These are phyloP conservation scores for Purshia tridentata DNA, from an alignment of 306 rosid genomes.

Conservation along the genomic window DNA sequence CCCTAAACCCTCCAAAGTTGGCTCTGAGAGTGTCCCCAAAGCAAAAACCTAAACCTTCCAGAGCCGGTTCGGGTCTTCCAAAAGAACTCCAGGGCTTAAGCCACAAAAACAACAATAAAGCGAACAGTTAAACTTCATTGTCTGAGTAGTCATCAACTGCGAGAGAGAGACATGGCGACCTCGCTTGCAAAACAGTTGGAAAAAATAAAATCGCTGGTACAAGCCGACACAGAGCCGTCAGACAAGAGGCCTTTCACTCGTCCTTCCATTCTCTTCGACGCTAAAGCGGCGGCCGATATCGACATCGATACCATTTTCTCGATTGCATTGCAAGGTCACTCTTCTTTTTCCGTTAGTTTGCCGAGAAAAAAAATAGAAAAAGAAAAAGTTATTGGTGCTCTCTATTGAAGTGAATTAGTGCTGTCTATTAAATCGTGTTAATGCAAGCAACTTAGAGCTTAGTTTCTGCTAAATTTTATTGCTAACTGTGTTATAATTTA, in stretches of 20 bases:
- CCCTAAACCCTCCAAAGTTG: constrained; percentile 11
- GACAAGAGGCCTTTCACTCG: constrained; percentile 74
- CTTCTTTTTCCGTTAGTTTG: constrained; percentile 5
- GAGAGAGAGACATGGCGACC: constrained; percentile 48
- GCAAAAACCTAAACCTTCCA: constrained; percentile 3
- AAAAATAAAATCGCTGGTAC: constrained; percentile 50
- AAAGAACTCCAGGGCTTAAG: too few relatives aligned
- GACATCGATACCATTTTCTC: constrained; percentile 53
- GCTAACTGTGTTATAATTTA: too few relatives aligned
- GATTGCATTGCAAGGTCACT: constrained; percentile 60
- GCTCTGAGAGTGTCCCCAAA: background rate
- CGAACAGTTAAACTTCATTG: background rate
- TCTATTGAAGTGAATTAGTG: background rate
- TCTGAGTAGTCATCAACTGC: background rate
- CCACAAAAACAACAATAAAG: too few relatives aligned
- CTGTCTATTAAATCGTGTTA: background rate
- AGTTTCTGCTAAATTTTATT: too few relatives aligned
- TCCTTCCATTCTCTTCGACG: constrained; percentile 72
- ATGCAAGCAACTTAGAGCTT: background rate
- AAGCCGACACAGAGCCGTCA: constrained; percentile 50
- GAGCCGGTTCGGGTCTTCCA: background rate
- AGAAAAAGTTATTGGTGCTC: too few relatives aligned
- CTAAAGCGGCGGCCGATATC: constrained; percentile 80
- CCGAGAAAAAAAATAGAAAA: background rate
- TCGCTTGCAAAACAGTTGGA: constrained; percentile 67